Base-by-base conservation (phyloP, 164 flowering plant genomes). In the Kingdonia uniflora region DNA sequence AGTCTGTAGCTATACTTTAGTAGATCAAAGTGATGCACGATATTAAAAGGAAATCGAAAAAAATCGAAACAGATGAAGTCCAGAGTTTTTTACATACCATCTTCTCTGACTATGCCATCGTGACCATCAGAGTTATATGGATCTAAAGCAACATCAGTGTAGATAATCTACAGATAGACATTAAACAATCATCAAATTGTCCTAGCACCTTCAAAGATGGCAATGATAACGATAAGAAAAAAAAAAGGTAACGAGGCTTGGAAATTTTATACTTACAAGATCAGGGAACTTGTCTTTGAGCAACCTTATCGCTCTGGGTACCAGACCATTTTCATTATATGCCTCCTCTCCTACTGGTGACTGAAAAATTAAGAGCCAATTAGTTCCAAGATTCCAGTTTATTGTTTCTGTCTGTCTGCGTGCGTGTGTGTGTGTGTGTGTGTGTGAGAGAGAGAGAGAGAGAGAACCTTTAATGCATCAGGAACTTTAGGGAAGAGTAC, bases 401-500 rank as follows among this genome's bases (percentile, higher is more conserved):
- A 3, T 29, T 29, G 8, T n/a, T n/a, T n/a, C n/a, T n/a, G n/a
- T n/a, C n/a, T n/a, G n/a, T n/a, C n/a, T n/a, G n/a, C n/a, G n/a
- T n/a, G n/a, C n/a, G 8, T 29, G 35, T 29, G 35, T 29, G 8
- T 29, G 6, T 29, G 35, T 29, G 35, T 29, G 35, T 29, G 8
- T 29, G 8, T 29, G 35, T 29, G 8, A 29, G 8, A 29, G 35
- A 19, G 13, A 49, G 19, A 23, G 51, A 47, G 35, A 51, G 3
- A 11, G 57, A 25, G 33, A 56, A 92, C 99, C 99, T 94, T 94
- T 55, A 89, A 67, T 21, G 82, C 87, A 74, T 94, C 99, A 22
- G 97, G 95, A 58, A 94, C 84, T 79, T 94, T 94, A 24, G 99
- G 99, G 64, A 94, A 94, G 46, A 86, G 83, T 68, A 94, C 95